Evolutionary conservation across 129 eudicot genomes (phyloP).

Genomic region (Pittosporum tobira): DNA sequence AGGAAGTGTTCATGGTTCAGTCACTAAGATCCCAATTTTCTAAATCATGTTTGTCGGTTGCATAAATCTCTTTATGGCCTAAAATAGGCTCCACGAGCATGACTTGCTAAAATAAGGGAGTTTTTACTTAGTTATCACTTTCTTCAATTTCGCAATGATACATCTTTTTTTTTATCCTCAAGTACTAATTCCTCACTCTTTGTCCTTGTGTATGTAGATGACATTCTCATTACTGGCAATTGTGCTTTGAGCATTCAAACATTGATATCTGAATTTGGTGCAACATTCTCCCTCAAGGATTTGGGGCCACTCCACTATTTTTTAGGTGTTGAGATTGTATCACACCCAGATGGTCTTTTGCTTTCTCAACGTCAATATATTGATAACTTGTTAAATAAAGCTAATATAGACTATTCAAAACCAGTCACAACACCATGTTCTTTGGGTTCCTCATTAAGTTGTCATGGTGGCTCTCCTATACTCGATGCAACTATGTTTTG

Average conservation of each 20-base stretch:
- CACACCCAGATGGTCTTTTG: not conserved
- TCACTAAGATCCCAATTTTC: not conserved
- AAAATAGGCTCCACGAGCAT: not conserved
- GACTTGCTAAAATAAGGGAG: not conserved
- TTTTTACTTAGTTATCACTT: not conserved
- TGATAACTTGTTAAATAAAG: not conserved
- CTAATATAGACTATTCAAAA: not conserved
- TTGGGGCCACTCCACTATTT: not conserved
- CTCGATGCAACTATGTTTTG: not conserved
- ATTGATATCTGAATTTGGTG: not conserved
- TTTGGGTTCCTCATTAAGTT: too few relatives aligned
- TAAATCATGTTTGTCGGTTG: not conserved
- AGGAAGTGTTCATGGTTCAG: constrained; percentile 3
- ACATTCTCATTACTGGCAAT: not conserved
- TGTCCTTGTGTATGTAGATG: constrained; percentile 1
- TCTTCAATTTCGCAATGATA: not conserved
- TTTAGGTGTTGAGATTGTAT: too few relatives aligned
- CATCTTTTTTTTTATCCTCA: not conserved
- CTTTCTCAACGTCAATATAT: not conserved
- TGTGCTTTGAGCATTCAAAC: not conserved
- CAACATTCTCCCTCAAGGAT: not conserved
- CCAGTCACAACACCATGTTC: not conserved
- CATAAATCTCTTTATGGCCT: not conserved
- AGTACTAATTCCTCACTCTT: not conserved
- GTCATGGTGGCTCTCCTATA: not conserved